Percentiles rank a stretch among this genome's conserved stretches.
phyloP scores from a whole-genome alignment of 768 basidiomycete genomes.

The Boletus vinaceobasis region DNA sequence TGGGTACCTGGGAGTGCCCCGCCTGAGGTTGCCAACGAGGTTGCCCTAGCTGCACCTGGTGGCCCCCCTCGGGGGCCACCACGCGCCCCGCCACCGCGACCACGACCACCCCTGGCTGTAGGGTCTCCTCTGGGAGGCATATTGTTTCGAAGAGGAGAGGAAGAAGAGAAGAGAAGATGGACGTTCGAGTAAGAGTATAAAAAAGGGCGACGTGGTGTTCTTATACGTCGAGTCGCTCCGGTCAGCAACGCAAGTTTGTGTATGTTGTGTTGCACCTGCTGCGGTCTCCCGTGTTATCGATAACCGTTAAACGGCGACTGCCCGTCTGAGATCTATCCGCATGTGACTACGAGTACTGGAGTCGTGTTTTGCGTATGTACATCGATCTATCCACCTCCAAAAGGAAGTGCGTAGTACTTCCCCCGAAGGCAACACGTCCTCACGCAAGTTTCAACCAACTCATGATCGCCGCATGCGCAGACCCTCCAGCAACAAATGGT shows the following conservation, averaged over 20 bases:
- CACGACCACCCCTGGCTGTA: slow-evolving; percentile 23
- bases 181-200: slow-evolving; percentile 14
- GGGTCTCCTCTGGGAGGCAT: slow-evolving; percentile 41
- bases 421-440: background rate
- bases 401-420: background rate
- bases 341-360: background rate
- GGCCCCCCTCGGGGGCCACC: slow-evolving; percentile 29
- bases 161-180: slow-evolving; percentile 14
- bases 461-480: slow-evolving; percentile 55
- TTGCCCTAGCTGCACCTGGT: slow-evolving; percentile 16
- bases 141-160: background rate
- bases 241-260: slow-evolving; percentile 19
- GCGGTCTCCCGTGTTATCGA: slow-evolving; percentile 19
- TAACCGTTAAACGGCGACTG: slow-evolving; percentile 1
- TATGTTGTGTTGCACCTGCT: slow-evolving; percentile 22
- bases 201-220: slow-evolving; percentile 7
- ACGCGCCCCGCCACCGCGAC: slow-evolving; percentile 26
- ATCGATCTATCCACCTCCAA: background rate
- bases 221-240: slow-evolving; percentile 18
- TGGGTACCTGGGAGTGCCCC: slow-evolving; percentile 33
- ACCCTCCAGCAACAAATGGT: slow-evolving; percentile 50
- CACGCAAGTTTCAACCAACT: slow-evolving; percentile 50
- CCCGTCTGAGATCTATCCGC: background rate
- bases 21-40: slow-evolving; percentile 31
- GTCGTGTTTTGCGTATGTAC: slow-evolving; percentile 5